Percentiles rank a stretch among this genome's conserved stretches.
Evolutionary conservation across 75 land plant genomes (phyloP).

Genomic region (Cryptomeria japonica): DNA sequence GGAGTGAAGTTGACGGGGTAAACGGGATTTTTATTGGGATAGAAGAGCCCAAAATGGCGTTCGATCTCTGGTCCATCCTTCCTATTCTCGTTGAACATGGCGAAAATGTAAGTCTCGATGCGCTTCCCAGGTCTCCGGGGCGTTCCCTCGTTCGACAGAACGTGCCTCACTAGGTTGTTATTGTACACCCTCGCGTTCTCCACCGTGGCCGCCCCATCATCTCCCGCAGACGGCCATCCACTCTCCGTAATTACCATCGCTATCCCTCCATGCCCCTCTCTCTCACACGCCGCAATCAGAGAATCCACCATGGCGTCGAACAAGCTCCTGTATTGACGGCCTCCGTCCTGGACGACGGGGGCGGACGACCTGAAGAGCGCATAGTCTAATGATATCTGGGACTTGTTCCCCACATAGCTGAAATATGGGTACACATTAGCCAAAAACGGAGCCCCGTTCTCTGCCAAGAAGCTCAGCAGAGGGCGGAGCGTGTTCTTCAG

Average conservation of each 20-base stretch:
- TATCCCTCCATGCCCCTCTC: slow-evolving; percentile 56
- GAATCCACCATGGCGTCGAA: slow-evolving; percentile 85
- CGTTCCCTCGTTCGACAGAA: slow-evolving; percentile 64
- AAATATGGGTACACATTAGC: slow-evolving; percentile 50
- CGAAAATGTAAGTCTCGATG: slow-evolving; percentile 75
- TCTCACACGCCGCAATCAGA: slow-evolving; percentile 61
- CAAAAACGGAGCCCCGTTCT: slow-evolving; percentile 25
- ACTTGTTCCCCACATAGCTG: not conserved
- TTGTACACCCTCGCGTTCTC: slow-evolving; percentile 58
- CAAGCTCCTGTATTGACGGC: slow-evolving; percentile 30
- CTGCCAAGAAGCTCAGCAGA: slow-evolving; percentile 14
- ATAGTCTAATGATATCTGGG: not conserved
- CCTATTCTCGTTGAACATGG: slow-evolving; percentile 71
- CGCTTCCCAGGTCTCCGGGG: slow-evolving; percentile 61
- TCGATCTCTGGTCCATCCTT: slow-evolving; percentile 62
- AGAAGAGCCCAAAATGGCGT: slow-evolving; percentile 70
- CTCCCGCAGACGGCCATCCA: slow-evolving; percentile 77
- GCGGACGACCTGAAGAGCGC: not conserved
- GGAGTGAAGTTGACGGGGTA: slow-evolving; percentile 56
- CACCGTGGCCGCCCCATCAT: slow-evolving; percentile 34
- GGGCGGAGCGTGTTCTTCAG: not conserved
- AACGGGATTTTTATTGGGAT: slow-evolving; percentile 60
- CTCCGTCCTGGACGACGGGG: not conserved
- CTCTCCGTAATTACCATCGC: slow-evolving; percentile 67
- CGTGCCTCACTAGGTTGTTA: slow-evolving; percentile 58